Conservation (phyloP, 2,329 filamentous ascomycete species). For the Colletotrichum horii region DNA sequence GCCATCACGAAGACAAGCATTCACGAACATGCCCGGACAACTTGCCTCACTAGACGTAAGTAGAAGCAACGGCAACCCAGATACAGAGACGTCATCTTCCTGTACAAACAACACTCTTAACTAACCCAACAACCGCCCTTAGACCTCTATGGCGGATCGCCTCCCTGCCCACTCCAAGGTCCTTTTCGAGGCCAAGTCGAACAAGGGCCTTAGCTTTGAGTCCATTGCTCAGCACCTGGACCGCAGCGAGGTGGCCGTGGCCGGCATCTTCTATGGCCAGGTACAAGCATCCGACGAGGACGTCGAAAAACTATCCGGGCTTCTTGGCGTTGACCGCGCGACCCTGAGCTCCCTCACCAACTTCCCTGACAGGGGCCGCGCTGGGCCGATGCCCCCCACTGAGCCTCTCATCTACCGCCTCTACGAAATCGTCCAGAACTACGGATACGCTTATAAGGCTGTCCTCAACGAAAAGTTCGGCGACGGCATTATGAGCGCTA, state of each 20-base stretch:
- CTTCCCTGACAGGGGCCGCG: slow-evolving; percentile 81
- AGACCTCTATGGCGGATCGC: slow-evolving; percentile 70
- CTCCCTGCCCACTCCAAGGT: slow-evolving; percentile 74
- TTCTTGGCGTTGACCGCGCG: slow-evolving; percentile 66
- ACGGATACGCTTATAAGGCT: slow-evolving; percentile 95
- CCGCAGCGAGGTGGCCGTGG: slow-evolving; percentile 83
- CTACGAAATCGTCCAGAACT: slow-evolving; percentile 96
- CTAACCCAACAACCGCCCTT: neutral
- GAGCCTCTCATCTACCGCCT: slow-evolving; percentile 89
- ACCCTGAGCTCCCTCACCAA: slow-evolving; percentile 69
- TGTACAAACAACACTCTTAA: neutral
- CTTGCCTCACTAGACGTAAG: slow-evolving; percentile 43
- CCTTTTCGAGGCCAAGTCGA: slow-evolving; percentile 83
- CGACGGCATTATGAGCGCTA: slow-evolving; percentile 96
- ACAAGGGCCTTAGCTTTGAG: slow-evolving; percentile 79
- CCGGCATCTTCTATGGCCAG: slow-evolving; percentile 91
- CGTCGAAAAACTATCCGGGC: slow-evolving; percentile 64
- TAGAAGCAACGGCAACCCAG: neutral
- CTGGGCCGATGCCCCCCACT: slow-evolving; percentile 81
- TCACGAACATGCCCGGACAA: neutral
- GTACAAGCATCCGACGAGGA: slow-evolving; percentile 76
- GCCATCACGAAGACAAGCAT: neutral
- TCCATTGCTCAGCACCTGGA: slow-evolving; percentile 75
- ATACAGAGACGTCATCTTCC: neutral
- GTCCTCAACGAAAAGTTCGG: slow-evolving; percentile 95